phyloP scores from a whole-genome alignment of 2,329 filamentous ascomycete genomes.

The Arthroderma sp. region DNA sequence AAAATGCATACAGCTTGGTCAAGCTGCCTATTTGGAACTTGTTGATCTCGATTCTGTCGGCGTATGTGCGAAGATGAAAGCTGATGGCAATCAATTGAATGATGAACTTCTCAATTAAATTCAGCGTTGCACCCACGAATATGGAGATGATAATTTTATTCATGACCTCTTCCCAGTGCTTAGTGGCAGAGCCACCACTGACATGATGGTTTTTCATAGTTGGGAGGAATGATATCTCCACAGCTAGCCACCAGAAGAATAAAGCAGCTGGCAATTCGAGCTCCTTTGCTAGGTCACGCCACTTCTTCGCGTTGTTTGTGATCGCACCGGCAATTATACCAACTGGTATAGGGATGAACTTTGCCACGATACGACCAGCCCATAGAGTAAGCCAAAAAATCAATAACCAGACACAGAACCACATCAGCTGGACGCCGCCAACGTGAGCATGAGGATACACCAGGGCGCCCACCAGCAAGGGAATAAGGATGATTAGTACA shows the following conservation, averaged over 20 bases:
- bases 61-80: slow-evolving; percentile 83
- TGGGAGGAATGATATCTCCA: slow-evolving; percentile 73
- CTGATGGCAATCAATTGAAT: slow-evolving; percentile 91
- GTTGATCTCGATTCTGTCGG: slow-evolving; percentile 80
- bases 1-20: slow-evolving; percentile 52
- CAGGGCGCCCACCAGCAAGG: slow-evolving; percentile 52
- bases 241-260: slow-evolving; percentile 84
- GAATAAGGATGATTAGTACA: slow-evolving; percentile 51
- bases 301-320: slow-evolving; percentile 83
- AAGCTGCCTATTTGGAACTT: slow-evolving; percentile 70
- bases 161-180: slow-evolving; percentile 60
- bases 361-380: slow-evolving; percentile 56
- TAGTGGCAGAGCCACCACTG: slow-evolving; percentile 39
- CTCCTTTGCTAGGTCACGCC: slow-evolving; percentile 75
- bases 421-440: slow-evolving; percentile 65
- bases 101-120: slow-evolving; percentile 81
- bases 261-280: slow-evolving; percentile 74
- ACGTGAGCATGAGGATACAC: slow-evolving; percentile 47
- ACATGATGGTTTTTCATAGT: slow-evolving; percentile 58
- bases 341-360: slow-evolving; percentile 49
- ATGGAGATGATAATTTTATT: slow-evolving; percentile 77
- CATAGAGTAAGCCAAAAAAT: slow-evolving; percentile 86
- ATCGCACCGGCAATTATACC: slow-evolving; percentile 57
- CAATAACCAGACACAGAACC: slow-evolving; percentile 94
- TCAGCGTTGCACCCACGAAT: slow-evolving; percentile 68